Percentiles rank a stretch among this genome's conserved stretches.
Conservation (phyloP, 2,329 filamentous ascomycete genomes). For the Clarireedia homoeocarpa region DNA sequence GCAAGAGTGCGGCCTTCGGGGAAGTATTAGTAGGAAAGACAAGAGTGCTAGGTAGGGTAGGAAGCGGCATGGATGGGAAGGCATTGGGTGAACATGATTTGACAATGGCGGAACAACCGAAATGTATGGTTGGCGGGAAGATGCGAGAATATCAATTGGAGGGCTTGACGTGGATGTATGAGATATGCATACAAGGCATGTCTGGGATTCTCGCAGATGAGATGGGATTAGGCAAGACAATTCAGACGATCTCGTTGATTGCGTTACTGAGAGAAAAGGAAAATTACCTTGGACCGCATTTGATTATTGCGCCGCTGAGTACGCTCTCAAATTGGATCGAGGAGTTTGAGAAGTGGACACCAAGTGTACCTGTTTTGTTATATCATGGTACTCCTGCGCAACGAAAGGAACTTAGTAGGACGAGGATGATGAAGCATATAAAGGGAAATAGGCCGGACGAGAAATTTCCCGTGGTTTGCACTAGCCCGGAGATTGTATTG, state of each 20-base stretch:
- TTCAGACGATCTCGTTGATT: conserved; percentile 44
- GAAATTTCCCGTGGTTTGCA: conserved; percentile 86
- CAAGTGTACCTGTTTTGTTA: conserved; percentile 76
- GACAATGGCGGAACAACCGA: conserved; percentile 76
- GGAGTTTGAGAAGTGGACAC: conserved; percentile 87
- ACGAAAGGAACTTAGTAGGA: conserved; percentile 66
- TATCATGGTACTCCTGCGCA: conserved; percentile 82
- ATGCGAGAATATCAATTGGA: conserved; percentile 96
- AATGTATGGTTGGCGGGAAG: conserved; percentile 73
- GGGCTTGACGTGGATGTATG: conserved; percentile 86
- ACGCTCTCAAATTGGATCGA: conserved; percentile 95
- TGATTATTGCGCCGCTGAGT: conserved; percentile 84
- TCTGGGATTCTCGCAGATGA: conserved; percentile 55
- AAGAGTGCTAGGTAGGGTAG: conserved; percentile 52
- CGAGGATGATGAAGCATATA: conserved; percentile 62
- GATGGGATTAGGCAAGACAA: conserved; percentile 53
- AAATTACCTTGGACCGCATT: conserved; percentile 73
- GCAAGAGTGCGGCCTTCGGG: conserved; percentile 52
- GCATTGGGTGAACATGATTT: conserved; percentile 58
- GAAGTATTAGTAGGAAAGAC: conserved; percentile 58
- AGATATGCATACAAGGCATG: conserved; percentile 53
- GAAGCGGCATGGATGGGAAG: conserved; percentile 52
- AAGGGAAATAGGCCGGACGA: conserved; percentile 48
- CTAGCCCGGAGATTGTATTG: conserved; percentile 93
- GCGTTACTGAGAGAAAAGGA: conserved; percentile 84